Evolutionary conservation across 768 basidiomycete species (phyloP), one percentile per base, ranked within the genome.

Genomic region (Psilocybe sp.): DNA sequence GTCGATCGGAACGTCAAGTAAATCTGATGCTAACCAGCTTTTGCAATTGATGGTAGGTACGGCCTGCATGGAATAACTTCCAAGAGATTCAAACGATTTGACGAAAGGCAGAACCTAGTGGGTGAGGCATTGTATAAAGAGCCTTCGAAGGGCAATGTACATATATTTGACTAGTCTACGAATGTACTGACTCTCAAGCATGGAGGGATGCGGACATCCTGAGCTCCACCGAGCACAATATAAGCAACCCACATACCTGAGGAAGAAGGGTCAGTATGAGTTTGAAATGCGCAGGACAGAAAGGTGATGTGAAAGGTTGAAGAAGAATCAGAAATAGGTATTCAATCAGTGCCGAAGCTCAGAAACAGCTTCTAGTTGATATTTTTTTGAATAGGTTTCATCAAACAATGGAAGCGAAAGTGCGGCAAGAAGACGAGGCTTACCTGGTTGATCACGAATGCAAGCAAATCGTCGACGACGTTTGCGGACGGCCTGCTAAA

Each of bases 301-400:
- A 46, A 28, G n/a, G 15, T 16, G 23, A 20, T 20, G 16, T n/a
- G 18, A 33, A 40, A 44, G n/a, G 16, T 36, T 28, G 23, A 23
- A 37, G 35, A 15, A 31, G 45, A 36, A 45, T 63, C 62, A 63
- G 60, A 33, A 53, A 51, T 44, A 55, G 53, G 51, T 44, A 38
- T 42, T 10, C 51, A 80, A 81, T 85, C 86, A 79, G 75, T 49
- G 83, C 81, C 77, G 62, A 74, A 75, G 80, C 82, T 89, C 81
- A 85, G 81, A 67, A 89, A 89, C 86, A 89, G 86, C 86, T 87
- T 89, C 86, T 89, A 89, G 86, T 88, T 85, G 85, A 86, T 85
- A 71, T 63, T 78, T 69, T 69, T 73, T 72, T 69, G 59, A 61
- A 64, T 53, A 54, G 57, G 50, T 59, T 59, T 82, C 78, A 78